These are phyloP conservation scores for Spergularia marina DNA, from an alignment of 148 eudicot species.

Conservation along the genomic window DNA sequence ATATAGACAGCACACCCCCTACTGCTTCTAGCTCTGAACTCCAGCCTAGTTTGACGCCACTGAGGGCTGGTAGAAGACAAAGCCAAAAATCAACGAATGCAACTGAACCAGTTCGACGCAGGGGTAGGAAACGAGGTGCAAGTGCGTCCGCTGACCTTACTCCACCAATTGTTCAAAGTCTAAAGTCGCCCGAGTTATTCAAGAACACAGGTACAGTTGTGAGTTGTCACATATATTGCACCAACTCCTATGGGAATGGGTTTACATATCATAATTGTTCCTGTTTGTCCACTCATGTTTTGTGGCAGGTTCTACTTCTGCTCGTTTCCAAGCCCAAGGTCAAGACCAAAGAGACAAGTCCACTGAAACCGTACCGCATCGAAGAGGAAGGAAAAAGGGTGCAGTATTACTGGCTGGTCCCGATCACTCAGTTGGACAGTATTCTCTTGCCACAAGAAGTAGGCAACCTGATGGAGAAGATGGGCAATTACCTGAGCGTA, in stretches of 20 bases:
- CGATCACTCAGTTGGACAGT: conserved; percentile 34
- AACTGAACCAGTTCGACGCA: conserved; percentile 46
- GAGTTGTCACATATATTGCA: conserved; percentile 20
- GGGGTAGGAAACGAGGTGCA: conserved; percentile 53
- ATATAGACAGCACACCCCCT: conserved; percentile 16
- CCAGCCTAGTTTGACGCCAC: conserved; percentile 24
- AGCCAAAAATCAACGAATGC: conserved; percentile 48
- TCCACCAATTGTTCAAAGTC: conserved; percentile 20
- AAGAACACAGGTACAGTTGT: conserved; percentile 11
- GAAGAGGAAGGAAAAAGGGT: conserved; percentile 66
- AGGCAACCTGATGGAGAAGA: conserved; percentile 35
- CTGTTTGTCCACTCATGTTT: conserved; percentile 32
- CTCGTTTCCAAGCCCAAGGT: conserved; percentile 35
- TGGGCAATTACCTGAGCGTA: conserved; percentile 37
- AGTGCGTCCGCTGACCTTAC: conserved; percentile 34
- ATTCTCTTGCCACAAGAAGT: conserved; percentile 26
- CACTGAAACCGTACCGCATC: conserved; percentile 49
- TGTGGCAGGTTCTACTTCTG: conserved; percentile 30
- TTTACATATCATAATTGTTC: conserved; percentile 25
- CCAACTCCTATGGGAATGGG: conserved; percentile 32
- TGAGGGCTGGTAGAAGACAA: conserved; percentile 48
- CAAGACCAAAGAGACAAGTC: conserved; percentile 40
- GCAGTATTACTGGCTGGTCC: conserved; percentile 28
- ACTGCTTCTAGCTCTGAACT: conserved; percentile 35
- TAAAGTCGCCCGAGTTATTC: conserved; percentile 22